Conservation (phyloP, 257 asterid genomes). For the Solanum bukasovii region DNA sequence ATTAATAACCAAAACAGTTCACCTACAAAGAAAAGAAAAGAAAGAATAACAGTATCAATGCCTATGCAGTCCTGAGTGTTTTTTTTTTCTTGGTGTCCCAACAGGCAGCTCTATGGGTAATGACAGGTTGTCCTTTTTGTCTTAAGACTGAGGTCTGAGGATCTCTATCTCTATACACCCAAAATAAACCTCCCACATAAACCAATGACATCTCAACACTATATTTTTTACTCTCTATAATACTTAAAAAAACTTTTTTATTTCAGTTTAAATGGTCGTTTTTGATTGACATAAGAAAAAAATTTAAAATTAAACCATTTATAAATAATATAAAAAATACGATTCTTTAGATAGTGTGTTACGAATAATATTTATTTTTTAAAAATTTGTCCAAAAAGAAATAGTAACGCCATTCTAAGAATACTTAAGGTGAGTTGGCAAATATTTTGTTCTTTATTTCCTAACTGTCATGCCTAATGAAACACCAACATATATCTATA, state of each 20-base stretch:
- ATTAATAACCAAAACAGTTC: neutral
- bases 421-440: neutral
- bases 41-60: neutral
- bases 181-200: constrained; percentile 22
- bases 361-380: neutral
- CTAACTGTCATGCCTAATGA: neutral
- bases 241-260: no score
- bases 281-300: no score
- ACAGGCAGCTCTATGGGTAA: constrained; percentile 9
- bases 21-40: neutral
- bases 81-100: neutral
- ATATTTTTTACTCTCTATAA: neutral
- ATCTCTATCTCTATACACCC: constrained; percentile 10
- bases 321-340: no score
- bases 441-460: neutral
- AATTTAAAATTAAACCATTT: no score
- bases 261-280: neutral
- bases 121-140: constrained; percentile 44
- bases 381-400: neutral
- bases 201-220: constrained; percentile 40
- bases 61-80: neutral
- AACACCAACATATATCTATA: neutral
- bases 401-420: neutral
- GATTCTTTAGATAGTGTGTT: neutral
- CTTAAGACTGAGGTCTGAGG: neutral